phyloP scores from a whole-genome alignment of 305 asterid species.

The Solanum chacoense region DNA sequence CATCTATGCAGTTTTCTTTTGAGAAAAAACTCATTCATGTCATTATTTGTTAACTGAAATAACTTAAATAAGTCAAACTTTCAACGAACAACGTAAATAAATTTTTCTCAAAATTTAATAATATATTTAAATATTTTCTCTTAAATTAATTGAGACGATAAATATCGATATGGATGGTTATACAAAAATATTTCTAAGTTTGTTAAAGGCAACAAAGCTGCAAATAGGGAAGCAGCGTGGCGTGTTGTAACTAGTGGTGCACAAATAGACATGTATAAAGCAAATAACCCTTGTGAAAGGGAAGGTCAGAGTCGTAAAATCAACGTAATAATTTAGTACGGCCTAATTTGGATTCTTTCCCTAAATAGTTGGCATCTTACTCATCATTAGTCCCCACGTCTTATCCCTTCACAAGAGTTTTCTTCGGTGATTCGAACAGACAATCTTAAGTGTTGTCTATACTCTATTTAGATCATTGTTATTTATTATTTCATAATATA shows the following conservation, averaged over 20 bases:
- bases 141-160: not conserved
- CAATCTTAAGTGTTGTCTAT: too few relatives aligned
- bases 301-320: not conserved
- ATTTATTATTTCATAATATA: too few relatives aligned
- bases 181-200: not conserved
- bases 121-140: too few relatives aligned
- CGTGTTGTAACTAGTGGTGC: not conserved
- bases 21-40: too few relatives aligned
- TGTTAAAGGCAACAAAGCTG: not conserved
- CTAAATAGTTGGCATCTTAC: not conserved
- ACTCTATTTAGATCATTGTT: accelerated
- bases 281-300: not conserved
- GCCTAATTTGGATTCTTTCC: not conserved
- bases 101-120: accelerated
- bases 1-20: not conserved
- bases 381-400: not conserved
- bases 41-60: too few relatives aligned
- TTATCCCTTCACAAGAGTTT: not conserved
- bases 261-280: not conserved
- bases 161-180: not conserved
- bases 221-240: not conserved
- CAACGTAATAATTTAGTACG: not conserved
- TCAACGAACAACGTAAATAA: too few relatives aligned
- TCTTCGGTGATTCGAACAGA: too few relatives aligned
- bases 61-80: too few relatives aligned